Percentiles rank a stretch among this genome's conserved stretches.
These are phyloP conservation scores for Echinosophora koreensis DNA, from an alignment of 306 rosid species.

Conservation along the genomic window DNA sequence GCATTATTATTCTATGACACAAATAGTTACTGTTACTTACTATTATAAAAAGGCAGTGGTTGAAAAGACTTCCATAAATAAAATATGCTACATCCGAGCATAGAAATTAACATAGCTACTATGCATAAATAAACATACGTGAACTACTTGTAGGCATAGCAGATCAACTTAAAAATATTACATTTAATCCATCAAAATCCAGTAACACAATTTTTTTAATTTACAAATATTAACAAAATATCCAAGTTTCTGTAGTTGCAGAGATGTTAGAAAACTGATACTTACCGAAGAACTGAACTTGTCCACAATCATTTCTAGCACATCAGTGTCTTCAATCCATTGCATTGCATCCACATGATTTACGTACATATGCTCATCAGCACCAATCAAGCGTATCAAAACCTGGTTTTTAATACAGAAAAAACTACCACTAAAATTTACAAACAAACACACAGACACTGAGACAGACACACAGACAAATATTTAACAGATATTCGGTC, in stretches of 20 bases:
- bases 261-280: conserved; percentile 34
- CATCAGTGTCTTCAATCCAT: conserved; percentile 91
- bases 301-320: conserved; percentile 97
- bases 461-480: conserved; percentile 2
- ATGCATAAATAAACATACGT: conserved; percentile 8
- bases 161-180: background rate
- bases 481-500: background rate
- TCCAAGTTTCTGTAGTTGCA: background rate
- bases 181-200: conserved; percentile 5
- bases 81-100: background rate
- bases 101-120: conserved; percentile 5
- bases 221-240: conserved; percentile 11
- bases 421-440: conserved; percentile 21
- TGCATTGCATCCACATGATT: conserved; percentile 83
- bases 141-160: background rate
- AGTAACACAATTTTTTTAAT: background rate
- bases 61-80: background rate
- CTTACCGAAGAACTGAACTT: conserved; percentile 96
- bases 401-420: conserved; percentile 62
- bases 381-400: conserved; percentile 93
- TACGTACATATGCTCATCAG: conserved; percentile 93
- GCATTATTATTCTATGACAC: background rate
- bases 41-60: background rate
- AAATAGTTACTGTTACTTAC: background rate
- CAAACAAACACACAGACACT: conserved; percentile 16